Percentiles rank a stretch among this genome's conserved stretches.
phyloP scores from a whole-genome alignment of 2,329 filamentous ascomycete genomes.

The Alternaria metachromatica region DNA sequence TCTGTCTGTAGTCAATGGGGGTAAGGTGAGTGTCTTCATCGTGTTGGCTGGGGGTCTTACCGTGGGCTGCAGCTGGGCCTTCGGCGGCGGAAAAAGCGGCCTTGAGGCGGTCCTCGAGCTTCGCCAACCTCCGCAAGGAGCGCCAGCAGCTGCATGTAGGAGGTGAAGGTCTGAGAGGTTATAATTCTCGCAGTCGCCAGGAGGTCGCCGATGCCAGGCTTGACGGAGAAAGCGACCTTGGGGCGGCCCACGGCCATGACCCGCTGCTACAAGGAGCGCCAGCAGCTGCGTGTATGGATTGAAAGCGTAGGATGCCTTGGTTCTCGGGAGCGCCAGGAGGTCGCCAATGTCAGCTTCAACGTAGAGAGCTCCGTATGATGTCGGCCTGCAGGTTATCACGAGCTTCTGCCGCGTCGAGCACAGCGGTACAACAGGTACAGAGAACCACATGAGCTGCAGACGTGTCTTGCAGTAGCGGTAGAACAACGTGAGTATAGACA shows the following conservation, averaged over 20 bases:
- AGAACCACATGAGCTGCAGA: neutral
- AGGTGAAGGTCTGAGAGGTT: rapidly evolving
- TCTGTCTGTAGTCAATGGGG: neutral
- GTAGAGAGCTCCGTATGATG: neutral
- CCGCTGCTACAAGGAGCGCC: neutral
- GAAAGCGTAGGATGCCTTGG: rapidly evolving
- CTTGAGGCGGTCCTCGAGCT: neutral
- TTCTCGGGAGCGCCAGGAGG: neutral
- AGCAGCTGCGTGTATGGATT: neutral
- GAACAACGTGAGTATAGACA: neutral
- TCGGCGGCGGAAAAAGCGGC: neutral
- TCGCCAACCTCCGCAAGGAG: neutral
- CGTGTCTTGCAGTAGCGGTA: neutral
- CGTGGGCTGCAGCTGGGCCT: neutral
- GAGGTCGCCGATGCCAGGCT: neutral
- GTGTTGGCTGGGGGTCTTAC: neutral
- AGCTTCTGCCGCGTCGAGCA: neutral
- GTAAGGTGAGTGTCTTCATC: neutral
- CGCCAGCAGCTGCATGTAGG: neutral
- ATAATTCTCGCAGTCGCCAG: neutral
- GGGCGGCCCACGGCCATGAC: neutral
- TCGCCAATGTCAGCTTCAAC: neutral
- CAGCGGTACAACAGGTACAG: neutral
- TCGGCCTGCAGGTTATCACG: neutral
- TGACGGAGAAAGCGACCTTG: neutral